These are phyloP conservation scores for Collybia nuda DNA, from an alignment of 768 basidiomycete species.

Conservation along the genomic window DNA sequence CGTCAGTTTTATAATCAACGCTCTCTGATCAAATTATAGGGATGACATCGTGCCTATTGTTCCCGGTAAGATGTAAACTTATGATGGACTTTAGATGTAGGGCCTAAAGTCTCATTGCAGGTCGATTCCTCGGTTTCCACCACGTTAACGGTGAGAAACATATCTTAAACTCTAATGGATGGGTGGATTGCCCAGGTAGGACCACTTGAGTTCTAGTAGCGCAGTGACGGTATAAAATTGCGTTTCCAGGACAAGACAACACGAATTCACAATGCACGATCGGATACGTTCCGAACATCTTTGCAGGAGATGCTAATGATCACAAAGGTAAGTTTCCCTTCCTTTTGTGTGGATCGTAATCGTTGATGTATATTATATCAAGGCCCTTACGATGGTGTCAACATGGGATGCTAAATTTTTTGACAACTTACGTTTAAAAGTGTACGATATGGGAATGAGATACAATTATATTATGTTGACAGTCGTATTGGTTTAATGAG, in stretches of 20 bases:
- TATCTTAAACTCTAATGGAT: constrained; percentile 14
- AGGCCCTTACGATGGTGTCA: constrained; percentile 17
- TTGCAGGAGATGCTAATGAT: constrained; percentile 11
- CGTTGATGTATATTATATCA: neutral
- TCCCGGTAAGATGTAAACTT: constrained; percentile 17
- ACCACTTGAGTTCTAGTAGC: too few species aligned
- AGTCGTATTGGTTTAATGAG: too few species aligned
- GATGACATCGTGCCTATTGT: constrained; percentile 30
- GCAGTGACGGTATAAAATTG: neutral
- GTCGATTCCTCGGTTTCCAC: constrained; percentile 32
- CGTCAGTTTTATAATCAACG: neutral
- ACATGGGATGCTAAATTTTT: constrained; percentile 9
- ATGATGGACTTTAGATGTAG: neutral
- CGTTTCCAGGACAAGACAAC: constrained; percentile 18
- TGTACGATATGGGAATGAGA: neutral
- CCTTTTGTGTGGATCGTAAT: neutral
- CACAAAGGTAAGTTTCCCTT: constrained; percentile 10
- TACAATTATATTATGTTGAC: neutral
- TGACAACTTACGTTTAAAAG: neutral
- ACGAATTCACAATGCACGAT: constrained; percentile 15
- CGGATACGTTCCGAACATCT: constrained; percentile 17
- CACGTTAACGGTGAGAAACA: constrained; percentile 34
- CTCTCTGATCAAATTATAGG: constrained; percentile 8
- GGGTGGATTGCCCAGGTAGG: constrained; percentile 18
- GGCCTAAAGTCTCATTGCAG: constrained; percentile 12